Percentiles rank a stretch among this genome's conserved stretches.
Conservation (phyloP, 768 basidiomycete genomes). For the Boletus tomentosulus region DNA sequence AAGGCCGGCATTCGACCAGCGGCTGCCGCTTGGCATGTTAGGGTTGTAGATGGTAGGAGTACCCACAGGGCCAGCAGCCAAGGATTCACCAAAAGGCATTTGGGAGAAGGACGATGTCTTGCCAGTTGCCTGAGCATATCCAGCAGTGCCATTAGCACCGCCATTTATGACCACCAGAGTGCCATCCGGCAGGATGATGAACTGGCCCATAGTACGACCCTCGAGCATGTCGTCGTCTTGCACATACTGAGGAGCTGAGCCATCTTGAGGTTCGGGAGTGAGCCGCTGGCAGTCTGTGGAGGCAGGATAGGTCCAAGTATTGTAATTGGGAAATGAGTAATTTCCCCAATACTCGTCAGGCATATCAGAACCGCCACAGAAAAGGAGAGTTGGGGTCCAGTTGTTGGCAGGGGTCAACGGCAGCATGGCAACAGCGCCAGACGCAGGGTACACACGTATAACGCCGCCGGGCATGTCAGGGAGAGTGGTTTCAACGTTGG, state of each 20-base stretch:
- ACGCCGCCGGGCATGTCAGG: conserved; percentile 71
- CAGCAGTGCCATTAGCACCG: conserved; percentile 81
- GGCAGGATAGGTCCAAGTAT: conserved; percentile 72
- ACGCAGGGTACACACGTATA: conserved; percentile 86
- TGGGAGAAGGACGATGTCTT: conserved; percentile 35
- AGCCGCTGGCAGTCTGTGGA: conserved; percentile 76
- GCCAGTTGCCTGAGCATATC: conserved; percentile 64
- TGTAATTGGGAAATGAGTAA: conserved; percentile 65
- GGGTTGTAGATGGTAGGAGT: conserved; percentile 83
- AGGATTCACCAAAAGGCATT: conserved; percentile 72
- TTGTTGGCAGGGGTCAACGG: conserved; percentile 88
- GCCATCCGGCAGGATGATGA: conserved; percentile 78
- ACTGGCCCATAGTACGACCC: conserved; percentile 88
- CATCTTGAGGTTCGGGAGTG: conserved; percentile 78
- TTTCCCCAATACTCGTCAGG: conserved; percentile 72
- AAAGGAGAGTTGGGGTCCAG: conserved; percentile 79
- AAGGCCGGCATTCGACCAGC: conserved; percentile 72
- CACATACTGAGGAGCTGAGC: conserved; percentile 53
- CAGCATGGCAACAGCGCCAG: conserved; percentile 85
- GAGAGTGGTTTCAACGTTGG: conserved; percentile 56
- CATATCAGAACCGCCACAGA: conserved; percentile 89
- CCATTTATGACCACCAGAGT: conserved; percentile 79
- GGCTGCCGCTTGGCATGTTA: conserved; percentile 60
- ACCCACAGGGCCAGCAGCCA: conserved; percentile 77
- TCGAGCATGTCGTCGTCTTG: conserved; percentile 75